Evolutionary conservation across 2,329 filamentous ascomycete genomes (phyloP), one percentile per base, ranked within the genome.

Genomic region (Alternaria arbusti): DNA sequence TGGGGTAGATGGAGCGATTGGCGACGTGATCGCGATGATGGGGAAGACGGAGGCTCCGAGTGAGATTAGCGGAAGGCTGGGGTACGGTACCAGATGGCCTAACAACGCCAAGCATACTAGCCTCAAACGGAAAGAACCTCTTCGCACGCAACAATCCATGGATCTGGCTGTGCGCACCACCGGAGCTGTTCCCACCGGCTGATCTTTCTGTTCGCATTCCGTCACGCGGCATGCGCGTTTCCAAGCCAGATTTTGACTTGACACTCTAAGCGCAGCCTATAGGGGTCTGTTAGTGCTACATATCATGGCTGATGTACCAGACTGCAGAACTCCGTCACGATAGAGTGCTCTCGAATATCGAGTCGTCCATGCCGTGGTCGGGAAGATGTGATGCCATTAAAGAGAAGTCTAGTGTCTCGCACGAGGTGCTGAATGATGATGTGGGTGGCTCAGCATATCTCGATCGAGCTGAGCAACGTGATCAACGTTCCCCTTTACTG

Each of bases 1-100:
- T 45, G 17, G 30, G 59, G 60, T 28, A 63, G 20, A 43, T n/a
- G n/a, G 54, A 57, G 52, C 58, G 58, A 62, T 47, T 36, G 55
- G 45, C 47, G 36, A 54, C 11, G 47, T 50, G 43, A 62, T 59
- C 23, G 49, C 46, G 40, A 46, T 54, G 17, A 22, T 47, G 47
- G 54, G 17, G 43, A 52, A 26, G 47, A 47, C 25, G 54, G 32
- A 40, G 25, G 47, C 17, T 44, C 32, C 43, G 12, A 28, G 28
- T 22, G 20, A 45, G 56, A 36, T 45, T 40, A 54, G 54, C 26
- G 59, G 22, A 47, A 11, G 30, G 9, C 46, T 15, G 20, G 49
- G 49, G 17, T 51, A 17, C 36, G 36, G 23, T 43, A 54, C 43
- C 40, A 47, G 17, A 20, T 25, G 12, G 9, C 17, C 25, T 3